A percentile compares a stretch with the other conserved stretches of the same genome.
phyloP scores from a whole-genome alignment of 202 grass and related monocot species.

The Hordeum pubiflorum region DNA sequence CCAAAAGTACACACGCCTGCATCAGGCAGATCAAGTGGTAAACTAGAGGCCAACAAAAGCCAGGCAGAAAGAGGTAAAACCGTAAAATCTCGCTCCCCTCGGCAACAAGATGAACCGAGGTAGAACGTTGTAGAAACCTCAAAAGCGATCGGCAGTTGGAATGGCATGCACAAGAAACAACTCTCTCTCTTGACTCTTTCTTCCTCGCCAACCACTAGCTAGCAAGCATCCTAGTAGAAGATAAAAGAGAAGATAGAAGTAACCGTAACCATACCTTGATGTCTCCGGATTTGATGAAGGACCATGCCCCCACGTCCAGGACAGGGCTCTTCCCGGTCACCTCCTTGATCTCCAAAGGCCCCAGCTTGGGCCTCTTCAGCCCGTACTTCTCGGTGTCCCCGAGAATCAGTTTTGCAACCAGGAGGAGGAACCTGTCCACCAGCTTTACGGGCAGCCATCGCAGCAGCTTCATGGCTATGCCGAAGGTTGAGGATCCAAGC shows the following conservation, averaged over 20 bases:
- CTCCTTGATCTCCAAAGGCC: slow-evolving; percentile 77
- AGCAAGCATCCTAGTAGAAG: neutral
- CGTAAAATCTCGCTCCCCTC: slow-evolving; percentile 22
- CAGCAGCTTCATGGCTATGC: slow-evolving; percentile 64
- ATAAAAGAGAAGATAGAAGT: neutral
- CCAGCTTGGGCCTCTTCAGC: slow-evolving; percentile 69
- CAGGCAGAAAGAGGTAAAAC: neutral
- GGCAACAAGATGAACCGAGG: neutral
- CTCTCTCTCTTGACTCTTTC: slow-evolving; percentile 10
- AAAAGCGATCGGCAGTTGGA: slow-evolving; percentile 31
- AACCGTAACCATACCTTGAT: slow-evolving; percentile 66
- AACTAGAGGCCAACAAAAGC: neutral
- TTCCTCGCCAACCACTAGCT: neutral
- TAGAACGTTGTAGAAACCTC: slow-evolving; percentile 35
- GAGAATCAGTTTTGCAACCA: slow-evolving; percentile 51
- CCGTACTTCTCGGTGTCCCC: slow-evolving; percentile 70
- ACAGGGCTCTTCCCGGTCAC: slow-evolving; percentile 87
- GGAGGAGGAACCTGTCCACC: slow-evolving; percentile 62
- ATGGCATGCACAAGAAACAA: slow-evolving; percentile 23
- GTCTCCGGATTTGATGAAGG: slow-evolving; percentile 69
- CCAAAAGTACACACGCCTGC: slow-evolving; percentile 35
- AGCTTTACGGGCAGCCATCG: slow-evolving; percentile 65
- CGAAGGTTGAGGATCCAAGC: slow-evolving; percentile 68
- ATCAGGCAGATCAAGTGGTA: slow-evolving; percentile 17
- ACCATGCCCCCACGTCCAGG: slow-evolving; percentile 79